Percentiles rank a stretch among this genome's conserved stretches.
Conservation (phyloP, 2,329 filamentous ascomycete species). For the Fusarium circinatum region DNA sequence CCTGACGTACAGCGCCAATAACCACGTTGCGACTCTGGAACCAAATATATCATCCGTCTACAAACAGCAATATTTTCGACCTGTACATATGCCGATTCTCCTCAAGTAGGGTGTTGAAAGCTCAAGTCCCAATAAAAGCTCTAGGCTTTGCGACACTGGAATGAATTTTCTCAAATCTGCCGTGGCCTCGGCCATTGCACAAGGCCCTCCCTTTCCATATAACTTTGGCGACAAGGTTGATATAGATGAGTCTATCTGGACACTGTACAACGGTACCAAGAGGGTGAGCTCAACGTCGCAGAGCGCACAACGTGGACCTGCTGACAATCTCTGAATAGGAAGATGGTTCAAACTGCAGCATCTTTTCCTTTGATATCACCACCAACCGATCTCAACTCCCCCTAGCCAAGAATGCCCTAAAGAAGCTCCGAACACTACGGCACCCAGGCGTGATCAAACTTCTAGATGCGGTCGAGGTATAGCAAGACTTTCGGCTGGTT, state of each 20-base stretch:
- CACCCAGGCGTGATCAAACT: constrained; percentile 96
- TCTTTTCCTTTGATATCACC: constrained; percentile 93
- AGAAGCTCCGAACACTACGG: constrained; percentile 90
- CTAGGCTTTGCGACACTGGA: constrained; percentile 7
- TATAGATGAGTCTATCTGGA: constrained; percentile 93
- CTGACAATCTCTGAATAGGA: constrained; percentile 66
- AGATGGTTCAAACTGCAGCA: constrained; percentile 92
- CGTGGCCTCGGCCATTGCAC: constrained; percentile 94
- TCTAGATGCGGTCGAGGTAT: constrained; percentile 90
- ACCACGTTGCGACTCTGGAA: constrained; percentile 42
- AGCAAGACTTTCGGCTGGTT: neutral
- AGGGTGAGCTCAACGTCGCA: constrained; percentile 65
- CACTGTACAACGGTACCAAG: constrained; percentile 93
- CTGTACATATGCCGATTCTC: neutral
- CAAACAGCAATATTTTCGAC: constrained; percentile 1
- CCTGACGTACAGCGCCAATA: constrained; percentile 33
- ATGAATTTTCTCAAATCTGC: constrained; percentile 99
- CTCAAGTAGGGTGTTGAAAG: neutral
- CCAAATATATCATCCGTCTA: constrained; percentile 21
- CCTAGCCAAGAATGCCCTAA: constrained; percentile 91
- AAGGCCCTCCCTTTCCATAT: constrained; percentile 93
- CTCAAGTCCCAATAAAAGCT: neutral
- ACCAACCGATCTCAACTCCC: constrained; percentile 83
- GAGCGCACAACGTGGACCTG: neutral
- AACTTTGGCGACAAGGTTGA: constrained; percentile 93